A percentile compares a stretch with the other conserved stretches of the same genome.
Conservation (phyloP, 257 asterid species). For the Ballota nigra region DNA sequence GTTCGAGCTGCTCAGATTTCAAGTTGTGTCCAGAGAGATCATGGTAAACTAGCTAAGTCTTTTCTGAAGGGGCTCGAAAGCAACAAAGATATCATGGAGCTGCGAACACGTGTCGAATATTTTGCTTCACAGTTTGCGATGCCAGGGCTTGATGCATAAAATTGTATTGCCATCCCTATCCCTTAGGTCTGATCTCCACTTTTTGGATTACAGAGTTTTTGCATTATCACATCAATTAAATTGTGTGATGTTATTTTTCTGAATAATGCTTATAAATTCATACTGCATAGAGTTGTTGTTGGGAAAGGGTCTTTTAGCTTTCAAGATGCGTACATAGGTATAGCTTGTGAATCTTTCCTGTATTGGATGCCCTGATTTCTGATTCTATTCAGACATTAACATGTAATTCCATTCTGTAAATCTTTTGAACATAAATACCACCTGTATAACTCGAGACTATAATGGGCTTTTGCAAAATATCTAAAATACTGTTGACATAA, state of each 20-base stretch:
- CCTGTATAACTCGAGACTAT: no score
- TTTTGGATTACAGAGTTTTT: neutral
- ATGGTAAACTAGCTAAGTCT: conserved; percentile 56
- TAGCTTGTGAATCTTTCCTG: neutral
- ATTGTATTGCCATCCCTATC: neutral
- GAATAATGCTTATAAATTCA: neutral
- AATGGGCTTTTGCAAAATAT: no score
- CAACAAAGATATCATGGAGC: conserved; percentile 68
- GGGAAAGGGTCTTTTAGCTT: neutral
- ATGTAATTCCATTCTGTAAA: neutral
- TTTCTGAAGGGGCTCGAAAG: conserved; percentile 65
- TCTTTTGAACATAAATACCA: neutral
- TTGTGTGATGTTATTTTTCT: neutral
- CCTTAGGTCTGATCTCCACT: neutral
- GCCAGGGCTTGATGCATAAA: conserved; percentile 70
- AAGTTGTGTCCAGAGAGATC: conserved; percentile 61
- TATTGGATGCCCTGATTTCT: neutral
- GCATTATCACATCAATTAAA: neutral
- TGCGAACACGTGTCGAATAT: conserved; percentile 50
- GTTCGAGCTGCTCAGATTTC: conserved; percentile 68
- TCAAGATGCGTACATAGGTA: neutral
- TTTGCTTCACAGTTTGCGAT: conserved; percentile 73
- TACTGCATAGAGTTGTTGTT: neutral
- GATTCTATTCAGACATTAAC: neutral
- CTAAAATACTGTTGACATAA: no score